A percentile compares a stretch with the other conserved stretches of the same genome.
phyloP scores from a whole-genome alignment of 2,329 filamentous ascomycete genomes.

The Monosporascus sp. region DNA sequence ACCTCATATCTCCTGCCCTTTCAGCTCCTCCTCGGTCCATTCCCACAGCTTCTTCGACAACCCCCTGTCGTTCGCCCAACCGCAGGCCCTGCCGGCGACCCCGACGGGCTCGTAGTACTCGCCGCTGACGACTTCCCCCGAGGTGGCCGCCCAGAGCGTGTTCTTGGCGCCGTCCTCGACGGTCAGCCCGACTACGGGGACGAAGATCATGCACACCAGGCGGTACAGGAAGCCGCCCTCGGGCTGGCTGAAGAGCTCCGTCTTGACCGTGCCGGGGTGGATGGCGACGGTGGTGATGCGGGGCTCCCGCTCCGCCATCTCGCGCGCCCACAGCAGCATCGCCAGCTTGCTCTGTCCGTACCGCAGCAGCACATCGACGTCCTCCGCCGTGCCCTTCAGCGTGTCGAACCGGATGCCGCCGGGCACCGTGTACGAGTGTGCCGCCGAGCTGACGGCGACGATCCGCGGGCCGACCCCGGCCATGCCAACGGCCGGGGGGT shows the following conservation, averaged over 20 bases:
- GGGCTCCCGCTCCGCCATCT: constrained; percentile 33
- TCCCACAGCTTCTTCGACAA: constrained; percentile 22
- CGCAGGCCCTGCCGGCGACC: constrained; percentile 11
- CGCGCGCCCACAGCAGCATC: constrained; percentile 36
- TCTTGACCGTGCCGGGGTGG: constrained; percentile 36
- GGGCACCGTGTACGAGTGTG: constrained; percentile 15
- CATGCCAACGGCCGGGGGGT: constrained; percentile 18
- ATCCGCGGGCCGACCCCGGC: constrained; percentile 15
- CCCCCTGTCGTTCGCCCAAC: constrained; percentile 12
- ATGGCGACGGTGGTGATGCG: constrained; percentile 29
- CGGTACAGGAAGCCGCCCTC: constrained; percentile 3
- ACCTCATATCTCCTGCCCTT: constrained; percentile 16
- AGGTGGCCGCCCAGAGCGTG: constrained; percentile 33
- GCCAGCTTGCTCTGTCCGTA: constrained; percentile 46
- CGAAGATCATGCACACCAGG: neutral
- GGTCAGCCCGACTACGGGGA: constrained; percentile 6
- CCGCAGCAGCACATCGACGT: constrained; percentile 25
- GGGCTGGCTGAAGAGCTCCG: constrained; percentile 19
- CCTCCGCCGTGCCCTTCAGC: constrained; percentile 13
- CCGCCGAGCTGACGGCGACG: constrained; percentile 15
- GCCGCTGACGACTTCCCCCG: constrained; percentile 20
- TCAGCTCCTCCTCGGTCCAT: constrained; percentile 25
- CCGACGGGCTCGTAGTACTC: constrained; percentile 32
- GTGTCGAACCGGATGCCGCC: constrained; percentile 25
- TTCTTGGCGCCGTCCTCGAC: constrained; percentile 30